Evolutionary conservation across 345 rosid genomes (phyloP).

Genomic region (Limnanthes douglasii): DNA sequence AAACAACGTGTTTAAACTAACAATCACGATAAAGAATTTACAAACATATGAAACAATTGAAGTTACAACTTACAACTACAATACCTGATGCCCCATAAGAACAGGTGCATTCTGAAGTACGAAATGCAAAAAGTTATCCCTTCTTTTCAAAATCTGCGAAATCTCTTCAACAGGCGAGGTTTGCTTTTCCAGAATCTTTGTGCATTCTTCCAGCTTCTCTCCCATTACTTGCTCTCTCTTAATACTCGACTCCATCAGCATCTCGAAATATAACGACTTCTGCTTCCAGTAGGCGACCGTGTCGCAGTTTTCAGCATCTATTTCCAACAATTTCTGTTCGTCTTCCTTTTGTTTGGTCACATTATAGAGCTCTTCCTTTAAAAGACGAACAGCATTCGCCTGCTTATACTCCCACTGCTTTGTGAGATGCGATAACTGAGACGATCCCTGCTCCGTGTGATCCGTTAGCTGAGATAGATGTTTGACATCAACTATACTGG

Average conservation of each 20-base stretch:
- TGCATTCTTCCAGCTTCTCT: slow-evolving; percentile 48
- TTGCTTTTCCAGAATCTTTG: slow-evolving; percentile 32
- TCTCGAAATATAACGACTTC: slow-evolving; percentile 31
- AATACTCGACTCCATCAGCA: slow-evolving; percentile 38
- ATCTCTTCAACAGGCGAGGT: slow-evolving; percentile 59
- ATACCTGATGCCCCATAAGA: slow-evolving; percentile 71
- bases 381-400: slow-evolving; percentile 53
- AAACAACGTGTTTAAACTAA: no score
- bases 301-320: slow-evolving; percentile 38
- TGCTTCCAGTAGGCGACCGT: slow-evolving; percentile 52
- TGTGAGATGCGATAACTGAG: slow-evolving; percentile 57
- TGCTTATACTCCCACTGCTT: slow-evolving; percentile 59
- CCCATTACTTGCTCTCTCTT: slow-evolving; percentile 44
- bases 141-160: slow-evolving; percentile 53
- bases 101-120: slow-evolving; percentile 69
- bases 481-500: slow-evolving; percentile 41
- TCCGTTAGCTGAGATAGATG: slow-evolving; percentile 33
- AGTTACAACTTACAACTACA: neutral
- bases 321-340: slow-evolving; percentile 41
- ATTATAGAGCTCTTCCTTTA: slow-evolving; percentile 49
- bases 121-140: slow-evolving; percentile 65
- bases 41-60: no score
- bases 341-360: slow-evolving; percentile 47
- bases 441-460: slow-evolving; percentile 44
- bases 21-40: no score